A percentile compares a stretch with the other conserved stretches of the same genome.
Evolutionary conservation across 78 protist genomes (phyloP).

Genomic region (Protostelium mycophagum): DNA sequence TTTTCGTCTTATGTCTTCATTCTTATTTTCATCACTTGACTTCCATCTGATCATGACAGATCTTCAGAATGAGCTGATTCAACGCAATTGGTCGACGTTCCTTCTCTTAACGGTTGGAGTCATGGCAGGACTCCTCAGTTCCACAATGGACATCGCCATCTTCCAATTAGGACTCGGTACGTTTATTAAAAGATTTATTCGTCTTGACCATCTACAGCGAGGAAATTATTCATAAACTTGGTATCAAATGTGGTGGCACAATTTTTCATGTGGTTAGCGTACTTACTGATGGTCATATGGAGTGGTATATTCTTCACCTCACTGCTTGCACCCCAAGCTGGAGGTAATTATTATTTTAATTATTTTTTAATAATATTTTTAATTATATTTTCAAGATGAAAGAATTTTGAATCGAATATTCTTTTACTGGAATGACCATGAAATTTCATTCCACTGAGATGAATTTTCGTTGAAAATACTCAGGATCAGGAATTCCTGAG

Average conservation of each 20-base stretch:
- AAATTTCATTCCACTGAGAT: neutral
- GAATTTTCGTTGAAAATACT: no score
- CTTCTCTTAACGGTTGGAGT: neutral
- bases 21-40: neutral
- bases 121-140: neutral
- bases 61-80: neutral
- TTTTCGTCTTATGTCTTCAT: no score
- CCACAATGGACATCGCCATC: neutral
- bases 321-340: neutral
- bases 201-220: neutral
- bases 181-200: neutral
- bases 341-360: no score
- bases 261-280: neutral
- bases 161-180: neutral
- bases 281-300: neutral
- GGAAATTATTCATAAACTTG: neutral
- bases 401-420: no score
- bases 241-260: neutral
- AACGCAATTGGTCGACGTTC: neutral
- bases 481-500: constrained; percentile 79
- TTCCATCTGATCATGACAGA: neutral
- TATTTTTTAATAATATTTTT: no score
- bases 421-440: no score
- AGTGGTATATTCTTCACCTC: neutral
- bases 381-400: no score